Evolutionary conservation across 495 filamentous ascomycete genomes (phyloP), one percentile per base, ranked within the genome.

Genomic region (Aspergillus campestris): DNA sequence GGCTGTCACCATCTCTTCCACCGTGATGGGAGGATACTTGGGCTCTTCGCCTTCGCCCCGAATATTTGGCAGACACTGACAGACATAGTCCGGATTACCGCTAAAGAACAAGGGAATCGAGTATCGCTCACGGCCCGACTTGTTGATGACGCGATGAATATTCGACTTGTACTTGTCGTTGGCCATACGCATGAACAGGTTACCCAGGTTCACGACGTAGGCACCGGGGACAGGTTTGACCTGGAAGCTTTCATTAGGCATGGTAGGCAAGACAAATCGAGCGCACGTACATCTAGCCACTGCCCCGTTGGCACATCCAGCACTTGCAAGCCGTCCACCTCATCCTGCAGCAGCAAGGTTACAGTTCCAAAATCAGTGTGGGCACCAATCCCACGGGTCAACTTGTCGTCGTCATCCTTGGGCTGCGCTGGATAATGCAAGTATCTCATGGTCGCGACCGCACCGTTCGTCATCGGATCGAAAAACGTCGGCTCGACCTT

Each of bases 101-200:
- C 69, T 71, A 34, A 79, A 69, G 57, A 81, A 83, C 58, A 75
- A 83, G 10, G 77, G 77, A 49, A 82, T 82, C 18, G 75, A 79
- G 52, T 83, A 83, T 43, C 78, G 58, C 38, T 74, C 62, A 8
- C 48, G 53, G 5, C 67, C 59, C 0, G 59, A 58, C 45, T 74
- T 74, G 29, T 72, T 65, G 10, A 69, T 71, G 3, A 79, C 74
- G 0, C 74, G 73, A 50, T 78, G 75, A 15, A 71, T 70, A 24
- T 75, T 78, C 8, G 73, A 77, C 46, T 72, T 75, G 41, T 77
- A 62, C 31, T 66, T 67, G 53, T 79, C 75, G 54, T 80, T 80
- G 18, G 72, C 72, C 77, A 78, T 79, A 44, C 75, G 67, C 78
- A 78, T 79, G 45, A 80, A 60, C 29, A 79, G 61, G 54, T 82